Base-by-base conservation (phyloP, 192 early-diverging fungal species). In the Anaeromyces robustus region DNA sequence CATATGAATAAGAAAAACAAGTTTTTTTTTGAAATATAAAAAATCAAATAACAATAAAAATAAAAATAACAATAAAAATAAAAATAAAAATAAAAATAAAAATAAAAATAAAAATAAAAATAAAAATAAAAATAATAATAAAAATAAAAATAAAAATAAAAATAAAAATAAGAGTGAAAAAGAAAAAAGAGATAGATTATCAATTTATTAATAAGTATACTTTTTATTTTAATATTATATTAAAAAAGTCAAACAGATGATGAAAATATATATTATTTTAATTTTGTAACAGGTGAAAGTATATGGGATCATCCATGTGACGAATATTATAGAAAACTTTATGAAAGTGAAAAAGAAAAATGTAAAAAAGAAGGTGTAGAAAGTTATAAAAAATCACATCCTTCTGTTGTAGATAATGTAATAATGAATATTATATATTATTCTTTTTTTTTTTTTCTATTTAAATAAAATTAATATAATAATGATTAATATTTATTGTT, bases 261-360 rank as follows among this genome's bases (percentile, higher is more conserved):
- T 79, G 87, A 86, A 29, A 91, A 92, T 79, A 87, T 92, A 77
- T 32, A 81, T 30, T 81, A 77, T 81, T 77, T 37, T 79, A 77
- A 77, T 77, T 81, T 81, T 19, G 59, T 81, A 30, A 91, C 88
- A 2, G 88, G 89, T 9, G 90, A 91, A 77, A 86, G 85, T 77
- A 92, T 91, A 5, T 92, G 90, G 90, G 90, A 92, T 77, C 90
- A 92, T 80, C 90, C 90, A 13, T 92, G 89, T 79, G 90, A 92
- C 81, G 90, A 92, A 29, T 86, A 92, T 43, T 92, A 89, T 82
- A 68, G 85, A 37, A 86, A 91, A 29, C 78, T 92, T 14, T 91
- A 91, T 78, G 85, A 88, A 79, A 59, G 81, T 26, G 89, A 91
- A 82, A 90, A 89, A 80, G 85, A 83, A 78, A 89, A 90, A 82